phyloP scores from a whole-genome alignment of 371 early-diverging fungal genomes.

The Syncephalastrum monosporum region DNA sequence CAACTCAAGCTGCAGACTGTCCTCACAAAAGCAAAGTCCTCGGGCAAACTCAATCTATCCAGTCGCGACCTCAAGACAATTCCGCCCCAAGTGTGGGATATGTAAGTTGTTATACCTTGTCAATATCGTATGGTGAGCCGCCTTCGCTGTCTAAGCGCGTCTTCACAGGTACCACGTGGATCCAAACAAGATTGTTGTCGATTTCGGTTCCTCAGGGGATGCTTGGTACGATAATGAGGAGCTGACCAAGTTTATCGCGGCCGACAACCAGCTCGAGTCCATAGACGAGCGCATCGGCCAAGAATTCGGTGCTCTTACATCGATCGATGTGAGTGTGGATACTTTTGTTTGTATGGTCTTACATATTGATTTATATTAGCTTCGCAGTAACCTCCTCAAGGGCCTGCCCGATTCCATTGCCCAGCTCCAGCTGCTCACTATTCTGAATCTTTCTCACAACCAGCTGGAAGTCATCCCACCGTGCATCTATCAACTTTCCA shows the following conservation, averaged over 20 bases:
- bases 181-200: conserved; percentile 54
- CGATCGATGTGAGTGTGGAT: conserved; percentile 61
- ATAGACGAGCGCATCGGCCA: conserved; percentile 62
- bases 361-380: conserved; percentile 25
- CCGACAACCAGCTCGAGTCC: conserved; percentile 62
- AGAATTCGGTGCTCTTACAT: conserved; percentile 61
- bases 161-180: conserved; percentile 56
- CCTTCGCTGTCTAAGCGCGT: not conserved
- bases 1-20: conserved; percentile 30
- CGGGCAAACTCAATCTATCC: conserved; percentile 73
- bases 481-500: conserved; percentile 31
- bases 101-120: conserved; percentile 23
- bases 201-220: conserved; percentile 45
- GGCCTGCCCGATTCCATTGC: conserved; percentile 48
- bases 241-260: conserved; percentile 61
- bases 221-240: conserved; percentile 70
- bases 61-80: conserved; percentile 60
- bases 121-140: not conserved
- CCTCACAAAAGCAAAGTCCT: conserved; percentile 40
- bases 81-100: conserved; percentile 65
- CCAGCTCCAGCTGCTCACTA: conserved; percentile 41
- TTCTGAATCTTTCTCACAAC: conserved; percentile 50
- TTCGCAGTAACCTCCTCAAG: conserved; percentile 55
- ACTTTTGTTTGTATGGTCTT: not conserved
- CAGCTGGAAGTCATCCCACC: conserved; percentile 46